These are phyloP conservation scores for Boletus reticulatus DNA, from an alignment of 768 basidiomycete genomes.

Conservation along the genomic window DNA sequence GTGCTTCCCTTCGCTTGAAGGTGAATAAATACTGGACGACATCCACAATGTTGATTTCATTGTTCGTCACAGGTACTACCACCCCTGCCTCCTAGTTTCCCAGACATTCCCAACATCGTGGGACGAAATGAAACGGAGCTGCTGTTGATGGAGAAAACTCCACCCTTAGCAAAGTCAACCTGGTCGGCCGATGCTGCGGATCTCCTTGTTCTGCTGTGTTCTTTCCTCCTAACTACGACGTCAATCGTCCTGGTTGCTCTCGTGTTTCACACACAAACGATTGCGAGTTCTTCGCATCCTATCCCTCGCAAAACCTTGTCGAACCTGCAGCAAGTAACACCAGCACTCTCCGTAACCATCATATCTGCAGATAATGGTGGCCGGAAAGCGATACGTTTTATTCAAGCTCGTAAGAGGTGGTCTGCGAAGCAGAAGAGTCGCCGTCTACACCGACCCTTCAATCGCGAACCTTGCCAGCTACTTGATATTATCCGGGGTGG, in stretches of 20 bases:
- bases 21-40: neutral
- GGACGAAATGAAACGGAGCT: neutral
- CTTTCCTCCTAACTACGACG: neutral
- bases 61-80: neutral
- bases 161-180: neutral
- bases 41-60: neutral
- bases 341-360: slow-evolving; percentile 9
- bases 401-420: slow-evolving; percentile 9
- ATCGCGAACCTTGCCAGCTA: slow-evolving; percentile 9
- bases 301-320: too few relatives aligned
- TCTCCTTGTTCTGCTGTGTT: slow-evolving; percentile 3
- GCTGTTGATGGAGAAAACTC: neutral
- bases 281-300: too few relatives aligned
- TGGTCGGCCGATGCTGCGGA: slow-evolving; percentile 5
- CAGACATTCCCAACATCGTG: neutral
- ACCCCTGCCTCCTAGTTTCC: neutral
- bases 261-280: neutral
- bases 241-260: slow-evolving; percentile 8
- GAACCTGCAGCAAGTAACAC: slow-evolving; percentile 4
- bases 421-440: slow-evolving; percentile 10
- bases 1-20: neutral
- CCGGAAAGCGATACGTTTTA: slow-evolving; percentile 15
- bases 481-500: slow-evolving; percentile 1
- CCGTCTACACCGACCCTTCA: slow-evolving; percentile 9
- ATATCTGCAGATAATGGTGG: slow-evolving; percentile 13